Conservation (phyloP, 352 stramenopile genomes). For the Phytophthora vignae region DNA sequence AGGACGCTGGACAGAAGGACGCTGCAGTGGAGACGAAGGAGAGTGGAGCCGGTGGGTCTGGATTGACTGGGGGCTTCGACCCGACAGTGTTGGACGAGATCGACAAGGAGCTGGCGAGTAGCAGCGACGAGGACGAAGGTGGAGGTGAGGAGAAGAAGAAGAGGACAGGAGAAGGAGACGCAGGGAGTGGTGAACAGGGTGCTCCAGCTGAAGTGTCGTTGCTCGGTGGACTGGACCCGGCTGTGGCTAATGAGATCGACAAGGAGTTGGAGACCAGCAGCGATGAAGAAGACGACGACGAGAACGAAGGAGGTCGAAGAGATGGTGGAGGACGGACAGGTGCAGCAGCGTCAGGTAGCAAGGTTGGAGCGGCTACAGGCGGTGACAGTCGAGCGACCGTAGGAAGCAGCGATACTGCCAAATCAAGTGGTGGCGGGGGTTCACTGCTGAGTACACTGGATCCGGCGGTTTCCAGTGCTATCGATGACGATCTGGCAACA, state of each 20-base stretch:
- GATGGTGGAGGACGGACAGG: background rate
- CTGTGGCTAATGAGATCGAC: slow-evolving; percentile 26
- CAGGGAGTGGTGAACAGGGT: no score
- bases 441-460: slow-evolving; percentile 4
- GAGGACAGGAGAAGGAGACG: background rate
- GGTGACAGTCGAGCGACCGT: background rate
- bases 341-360: background rate
- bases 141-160: background rate
- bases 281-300: slow-evolving; percentile 29
- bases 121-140: background rate
- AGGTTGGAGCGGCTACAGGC: background rate
- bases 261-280: slow-evolving; percentile 35
- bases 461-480: slow-evolving; percentile 29
- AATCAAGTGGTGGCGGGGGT: background rate
- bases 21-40: background rate
- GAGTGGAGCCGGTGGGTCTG: background rate
- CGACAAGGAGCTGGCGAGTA: background rate
- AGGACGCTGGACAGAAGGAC: background rate
- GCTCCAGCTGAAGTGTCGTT: background rate
- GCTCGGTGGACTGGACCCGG: slow-evolving; percentile 10
- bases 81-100: background rate
- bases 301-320: background rate
- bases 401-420: background rate
- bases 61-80: slow-evolving; percentile 13
- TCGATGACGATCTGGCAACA: slow-evolving; percentile 40